Evolutionary conservation across 2,329 filamentous ascomycete genomes (phyloP).

Genomic region (Fusarium dimerum): DNA sequence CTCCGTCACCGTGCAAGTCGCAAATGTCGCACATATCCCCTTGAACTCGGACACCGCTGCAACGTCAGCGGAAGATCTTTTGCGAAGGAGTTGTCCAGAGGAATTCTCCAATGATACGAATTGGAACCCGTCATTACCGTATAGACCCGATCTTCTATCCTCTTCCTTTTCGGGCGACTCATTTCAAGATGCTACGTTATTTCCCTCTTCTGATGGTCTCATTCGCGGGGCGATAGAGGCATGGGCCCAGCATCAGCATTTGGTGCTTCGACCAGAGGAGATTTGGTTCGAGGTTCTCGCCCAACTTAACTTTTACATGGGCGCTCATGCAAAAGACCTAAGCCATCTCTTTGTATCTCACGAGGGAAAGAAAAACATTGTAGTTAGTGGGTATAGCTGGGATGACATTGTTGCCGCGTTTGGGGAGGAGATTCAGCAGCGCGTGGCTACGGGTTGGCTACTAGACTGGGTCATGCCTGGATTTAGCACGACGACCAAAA

Average conservation of each 20-base stretch:
- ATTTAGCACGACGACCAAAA: constrained; percentile 42
- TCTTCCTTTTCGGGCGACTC: constrained; percentile 28
- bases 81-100: constrained; percentile 36
- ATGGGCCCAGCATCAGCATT: constrained; percentile 51
- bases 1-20: constrained; percentile 29
- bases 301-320: constrained; percentile 54
- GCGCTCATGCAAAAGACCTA: constrained; percentile 47
- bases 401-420: constrained; percentile 31
- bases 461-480: constrained; percentile 43
- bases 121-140: constrained; percentile 4
- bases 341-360: constrained; percentile 48
- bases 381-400: constrained; percentile 29
- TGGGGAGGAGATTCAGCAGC: constrained; percentile 42
- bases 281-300: constrained; percentile 56
- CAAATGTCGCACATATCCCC: constrained; percentile 30
- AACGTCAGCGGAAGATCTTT: constrained; percentile 32
- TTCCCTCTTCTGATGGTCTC: constrained; percentile 41
- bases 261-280: constrained; percentile 54
- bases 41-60: constrained; percentile 23
- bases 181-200: constrained; percentile 22
- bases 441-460: constrained; percentile 43
- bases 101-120: constrained; percentile 23
- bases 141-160: constrained; percentile 28
- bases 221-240: constrained; percentile 47
- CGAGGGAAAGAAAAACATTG: constrained; percentile 43